Evolutionary conservation across 2,329 filamentous ascomycete genomes (phyloP).

Genomic region (Diaporthe citrichinensis): DNA sequence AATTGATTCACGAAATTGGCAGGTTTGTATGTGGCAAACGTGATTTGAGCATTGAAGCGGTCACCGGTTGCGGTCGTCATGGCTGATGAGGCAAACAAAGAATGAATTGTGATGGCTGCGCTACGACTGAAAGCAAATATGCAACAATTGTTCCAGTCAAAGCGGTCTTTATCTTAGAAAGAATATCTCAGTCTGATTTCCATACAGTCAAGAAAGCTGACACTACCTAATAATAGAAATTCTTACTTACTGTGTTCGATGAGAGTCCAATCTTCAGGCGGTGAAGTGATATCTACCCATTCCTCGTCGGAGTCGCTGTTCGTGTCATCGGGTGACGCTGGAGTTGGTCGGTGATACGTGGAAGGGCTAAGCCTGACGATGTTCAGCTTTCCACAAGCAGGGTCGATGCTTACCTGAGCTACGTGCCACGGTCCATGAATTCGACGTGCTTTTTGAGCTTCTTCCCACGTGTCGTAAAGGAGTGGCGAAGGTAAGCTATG

Average conservation of each 20-base stretch:
- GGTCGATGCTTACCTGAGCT: neutral
- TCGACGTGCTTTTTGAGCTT: neutral
- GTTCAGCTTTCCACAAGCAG: neutral
- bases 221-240: neutral
- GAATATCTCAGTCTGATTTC: too few species aligned
- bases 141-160: neutral
- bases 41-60: neutral
- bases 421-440: conserved; percentile 12
- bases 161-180: neutral
- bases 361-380: neutral
- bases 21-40: neutral
- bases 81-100: neutral
- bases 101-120: too few species aligned
- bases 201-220: neutral
- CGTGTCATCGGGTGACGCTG: neutral
- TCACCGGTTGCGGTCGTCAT: neutral
- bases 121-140: neutral
- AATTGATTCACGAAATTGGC: neutral
- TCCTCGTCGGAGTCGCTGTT: neutral
- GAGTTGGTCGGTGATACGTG: neutral
- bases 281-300: neutral
- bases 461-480: neutral
- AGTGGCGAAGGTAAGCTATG: neutral
- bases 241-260: neutral
- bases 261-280: neutral